Percentiles rank a stretch among this genome's conserved stretches.
These are phyloP conservation scores for Rubroboletus pulcherrimus DNA, from an alignment of 768 basidiomycete species.

Conservation along the genomic window DNA sequence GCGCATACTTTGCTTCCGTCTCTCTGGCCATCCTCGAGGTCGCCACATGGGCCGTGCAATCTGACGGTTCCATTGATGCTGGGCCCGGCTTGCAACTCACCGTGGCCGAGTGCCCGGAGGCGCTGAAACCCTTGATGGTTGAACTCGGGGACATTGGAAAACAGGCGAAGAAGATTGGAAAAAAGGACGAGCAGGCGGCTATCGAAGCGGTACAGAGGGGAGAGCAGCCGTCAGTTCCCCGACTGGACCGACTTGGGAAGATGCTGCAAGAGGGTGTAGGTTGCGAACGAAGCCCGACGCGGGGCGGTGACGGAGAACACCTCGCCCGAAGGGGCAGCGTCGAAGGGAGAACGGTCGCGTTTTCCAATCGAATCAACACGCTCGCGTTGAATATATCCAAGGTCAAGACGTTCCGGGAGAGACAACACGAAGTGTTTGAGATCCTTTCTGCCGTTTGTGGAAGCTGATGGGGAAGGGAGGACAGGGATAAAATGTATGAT, in stretches of 20 bases:
- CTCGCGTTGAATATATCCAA: slow-evolving; percentile 69
- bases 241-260: slow-evolving; percentile 54
- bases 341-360: slow-evolving; percentile 62
- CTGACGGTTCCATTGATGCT: slow-evolving; percentile 44
- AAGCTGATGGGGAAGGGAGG: slow-evolving; percentile 4
- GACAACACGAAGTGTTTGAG: slow-evolving; percentile 68
- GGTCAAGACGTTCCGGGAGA: slow-evolving; percentile 66
- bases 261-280: slow-evolving; percentile 63
- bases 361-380: slow-evolving; percentile 75
- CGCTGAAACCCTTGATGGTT: slow-evolving; percentile 65
- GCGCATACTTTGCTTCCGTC: slow-evolving; percentile 79
- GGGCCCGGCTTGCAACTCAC: slow-evolving; percentile 55
- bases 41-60: slow-evolving; percentile 45
- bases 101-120: slow-evolving; percentile 55
- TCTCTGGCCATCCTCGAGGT: slow-evolving; percentile 71
- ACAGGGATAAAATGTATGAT: neutral
- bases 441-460: slow-evolving; percentile 36
- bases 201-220: slow-evolving; percentile 36
- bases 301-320: slow-evolving; percentile 15
- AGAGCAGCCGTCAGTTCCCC: slow-evolving; percentile 38
- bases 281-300: slow-evolving; percentile 18
- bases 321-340: slow-evolving; percentile 44
- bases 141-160: slow-evolving; percentile 57
- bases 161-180: slow-evolving; percentile 45
- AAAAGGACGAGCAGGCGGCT: slow-evolving; percentile 52